These are phyloP conservation scores for Paraurostyla sp. DNA, from an alignment of 73 alveolate genomes.

Conservation along the genomic window DNA sequence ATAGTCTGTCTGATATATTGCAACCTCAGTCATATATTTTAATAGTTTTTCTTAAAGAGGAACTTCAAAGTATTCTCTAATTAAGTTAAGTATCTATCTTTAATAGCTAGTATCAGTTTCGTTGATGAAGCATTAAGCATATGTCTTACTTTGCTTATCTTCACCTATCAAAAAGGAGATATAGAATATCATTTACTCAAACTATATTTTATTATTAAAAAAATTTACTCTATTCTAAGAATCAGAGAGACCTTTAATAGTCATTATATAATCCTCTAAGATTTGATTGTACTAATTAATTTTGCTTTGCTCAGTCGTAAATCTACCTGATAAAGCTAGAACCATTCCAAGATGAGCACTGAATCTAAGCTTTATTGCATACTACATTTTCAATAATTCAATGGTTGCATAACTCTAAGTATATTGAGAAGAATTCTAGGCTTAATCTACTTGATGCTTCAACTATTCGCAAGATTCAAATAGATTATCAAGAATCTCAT, in stretches of 20 bases:
- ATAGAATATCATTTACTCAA: neutral
- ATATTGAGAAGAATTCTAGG: neutral
- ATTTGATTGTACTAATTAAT: neutral
- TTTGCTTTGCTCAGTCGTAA: neutral
- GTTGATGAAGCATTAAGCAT: neutral
- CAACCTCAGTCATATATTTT: neutral
- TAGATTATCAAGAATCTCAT: neutral
- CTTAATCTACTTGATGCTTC: too few species aligned
- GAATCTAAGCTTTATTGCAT: neutral
- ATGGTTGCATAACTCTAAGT: neutral
- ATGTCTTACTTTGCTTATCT: neutral
- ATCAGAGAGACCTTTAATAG: neutral
- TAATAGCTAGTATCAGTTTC: neutral
- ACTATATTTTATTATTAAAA: neutral
- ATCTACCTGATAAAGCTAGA: slow-evolving; percentile 2
- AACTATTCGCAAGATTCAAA: too few species aligned
- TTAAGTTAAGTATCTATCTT: neutral
- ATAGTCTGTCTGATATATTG: neutral
- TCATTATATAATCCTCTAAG: neutral
- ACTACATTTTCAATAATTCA: neutral
- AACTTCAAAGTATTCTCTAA: neutral
- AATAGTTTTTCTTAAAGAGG: neutral
- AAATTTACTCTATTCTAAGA: slow-evolving; percentile 2
- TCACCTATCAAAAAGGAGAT: slow-evolving; percentile 1
- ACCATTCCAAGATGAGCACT: neutral